phyloP scores from a whole-genome alignment of 106 monocot genomes.

The Xerophyta viscosa region DNA sequence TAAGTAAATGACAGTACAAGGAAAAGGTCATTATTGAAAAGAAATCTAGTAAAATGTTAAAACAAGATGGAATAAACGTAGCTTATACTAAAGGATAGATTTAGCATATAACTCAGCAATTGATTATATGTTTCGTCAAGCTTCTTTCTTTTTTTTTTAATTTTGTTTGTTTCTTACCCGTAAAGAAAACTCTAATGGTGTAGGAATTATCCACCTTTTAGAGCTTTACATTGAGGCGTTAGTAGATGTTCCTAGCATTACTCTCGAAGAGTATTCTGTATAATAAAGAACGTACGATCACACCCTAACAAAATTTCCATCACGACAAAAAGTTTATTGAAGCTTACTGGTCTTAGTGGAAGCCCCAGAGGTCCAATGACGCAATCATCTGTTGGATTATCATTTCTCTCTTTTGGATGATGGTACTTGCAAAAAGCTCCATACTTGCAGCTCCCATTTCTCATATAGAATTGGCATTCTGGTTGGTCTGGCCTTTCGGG shows the following conservation, averaged over 20 bases:
- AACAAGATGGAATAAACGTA: too few relatives aligned
- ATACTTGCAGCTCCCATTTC: constrained; percentile 70
- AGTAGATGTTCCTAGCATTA: too few relatives aligned
- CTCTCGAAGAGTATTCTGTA: too few relatives aligned
- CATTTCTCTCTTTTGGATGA: constrained; percentile 62
- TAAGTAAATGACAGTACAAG: background rate
- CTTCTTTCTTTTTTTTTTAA: too few relatives aligned
- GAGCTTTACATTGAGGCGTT: too few relatives aligned
- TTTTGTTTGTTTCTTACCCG: too few relatives aligned
- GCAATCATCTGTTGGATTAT: constrained; percentile 4
- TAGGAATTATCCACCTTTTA: too few relatives aligned
- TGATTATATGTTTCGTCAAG: background rate
- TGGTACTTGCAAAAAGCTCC: constrained; percentile 70
- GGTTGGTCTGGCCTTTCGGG: constrained; percentile 68
- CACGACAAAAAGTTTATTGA: background rate
- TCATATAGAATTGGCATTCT: constrained; percentile 74
- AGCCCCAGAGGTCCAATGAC: constrained; percentile 54
- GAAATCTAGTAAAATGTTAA: background rate
- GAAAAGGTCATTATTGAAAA: background rate
- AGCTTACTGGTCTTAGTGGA: constrained; percentile 75
- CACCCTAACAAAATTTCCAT: too few relatives aligned
- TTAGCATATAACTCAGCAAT: background rate
- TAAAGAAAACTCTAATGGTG: too few relatives aligned
- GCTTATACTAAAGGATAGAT: too few relatives aligned
- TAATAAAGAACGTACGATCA: too few relatives aligned